These are phyloP conservation scores for Tubosaeta sp. DNA, from an alignment of 768 basidiomycete genomes.

Conservation along the genomic window DNA sequence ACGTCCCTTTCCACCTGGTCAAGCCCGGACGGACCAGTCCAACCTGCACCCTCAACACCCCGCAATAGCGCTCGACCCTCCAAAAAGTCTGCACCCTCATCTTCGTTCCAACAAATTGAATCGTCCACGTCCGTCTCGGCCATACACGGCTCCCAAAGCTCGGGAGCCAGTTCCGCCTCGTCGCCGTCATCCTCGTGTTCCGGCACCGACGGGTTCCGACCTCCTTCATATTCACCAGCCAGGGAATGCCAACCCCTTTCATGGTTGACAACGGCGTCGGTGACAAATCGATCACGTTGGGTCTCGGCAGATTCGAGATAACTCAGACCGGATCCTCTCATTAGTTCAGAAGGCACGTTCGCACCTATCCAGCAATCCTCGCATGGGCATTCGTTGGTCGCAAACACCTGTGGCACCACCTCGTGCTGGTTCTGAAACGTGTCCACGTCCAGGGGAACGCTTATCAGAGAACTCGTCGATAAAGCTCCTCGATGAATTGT, in stretches of 20 bases:
- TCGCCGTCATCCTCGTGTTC: conserved; percentile 4
- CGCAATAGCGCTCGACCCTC: conserved; percentile 53
- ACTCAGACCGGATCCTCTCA: neutral
- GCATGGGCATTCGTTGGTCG: conserved; percentile 8
- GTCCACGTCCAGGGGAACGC: conserved; percentile 1
- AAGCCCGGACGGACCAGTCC: conserved; percentile 26
- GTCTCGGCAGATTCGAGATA: neutral
- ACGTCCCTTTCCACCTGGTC: conserved; percentile 59
- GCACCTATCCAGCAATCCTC: conserved; percentile 2
- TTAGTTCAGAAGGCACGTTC: neutral
- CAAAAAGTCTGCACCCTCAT: conserved; percentile 31
- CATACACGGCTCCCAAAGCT: neutral
- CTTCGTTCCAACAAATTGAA: conserved; percentile 1
- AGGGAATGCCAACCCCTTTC: conserved; percentile 2
- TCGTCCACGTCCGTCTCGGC: neutral
- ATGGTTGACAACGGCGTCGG: neutral
- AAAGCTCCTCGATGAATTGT: neutral
- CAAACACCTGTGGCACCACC: conserved; percentile 6
- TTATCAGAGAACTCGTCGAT: conserved; percentile 4
- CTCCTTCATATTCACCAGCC: neutral
- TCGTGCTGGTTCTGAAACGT: conserved; percentile 11
- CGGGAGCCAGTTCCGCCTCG: neutral
- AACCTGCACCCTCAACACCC: conserved; percentile 27
- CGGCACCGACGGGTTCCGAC: neutral
- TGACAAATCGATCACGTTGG: neutral